phyloP scores from a whole-genome alignment of 768 basidiomycete species.

The Tricholoma hemisulphureum region DNA sequence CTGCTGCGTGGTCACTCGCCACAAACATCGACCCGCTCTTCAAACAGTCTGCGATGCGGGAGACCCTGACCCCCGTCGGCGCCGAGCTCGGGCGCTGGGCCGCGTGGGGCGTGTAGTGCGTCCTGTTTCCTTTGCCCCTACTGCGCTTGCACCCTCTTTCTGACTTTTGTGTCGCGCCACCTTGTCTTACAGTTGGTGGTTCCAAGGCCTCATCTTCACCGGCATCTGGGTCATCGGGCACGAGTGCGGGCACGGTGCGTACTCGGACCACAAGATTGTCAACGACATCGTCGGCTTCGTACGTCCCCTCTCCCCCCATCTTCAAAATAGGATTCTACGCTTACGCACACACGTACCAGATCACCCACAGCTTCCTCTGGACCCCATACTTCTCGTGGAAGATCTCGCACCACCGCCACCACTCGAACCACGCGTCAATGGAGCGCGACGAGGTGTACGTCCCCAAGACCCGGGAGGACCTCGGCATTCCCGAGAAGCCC shows the following conservation, averaged over 20 bases:
- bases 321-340: constrained; percentile 6
- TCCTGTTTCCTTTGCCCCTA: constrained; percentile 7
- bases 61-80: constrained; percentile 32
- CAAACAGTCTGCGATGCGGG: constrained; percentile 17
- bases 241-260: constrained; percentile 60
- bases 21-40: constrained; percentile 45
- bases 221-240: constrained; percentile 62
- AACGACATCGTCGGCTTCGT: constrained; percentile 54
- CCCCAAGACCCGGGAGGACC: constrained; percentile 58
- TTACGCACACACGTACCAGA: constrained; percentile 18
- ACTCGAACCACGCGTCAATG: constrained; percentile 50
- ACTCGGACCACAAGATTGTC: constrained; percentile 46
- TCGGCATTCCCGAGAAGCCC: constrained; percentile 44
- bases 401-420: constrained; percentile 53
- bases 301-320: constrained; percentile 21
- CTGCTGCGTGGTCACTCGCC: constrained; percentile 41
- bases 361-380: constrained; percentile 47
- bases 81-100: constrained; percentile 40
- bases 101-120: constrained; percentile 48
- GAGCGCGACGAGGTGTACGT: constrained; percentile 59
- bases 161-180: too few relatives aligned
- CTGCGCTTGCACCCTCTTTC: too few relatives aligned
- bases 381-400: constrained; percentile 56
- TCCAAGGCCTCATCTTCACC: constrained; percentile 55
- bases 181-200: constrained; percentile 56